These are phyloP conservation scores for Waltergamsia citrina DNA, from an alignment of 2,329 filamentous ascomycete species.

Conservation along the genomic window DNA sequence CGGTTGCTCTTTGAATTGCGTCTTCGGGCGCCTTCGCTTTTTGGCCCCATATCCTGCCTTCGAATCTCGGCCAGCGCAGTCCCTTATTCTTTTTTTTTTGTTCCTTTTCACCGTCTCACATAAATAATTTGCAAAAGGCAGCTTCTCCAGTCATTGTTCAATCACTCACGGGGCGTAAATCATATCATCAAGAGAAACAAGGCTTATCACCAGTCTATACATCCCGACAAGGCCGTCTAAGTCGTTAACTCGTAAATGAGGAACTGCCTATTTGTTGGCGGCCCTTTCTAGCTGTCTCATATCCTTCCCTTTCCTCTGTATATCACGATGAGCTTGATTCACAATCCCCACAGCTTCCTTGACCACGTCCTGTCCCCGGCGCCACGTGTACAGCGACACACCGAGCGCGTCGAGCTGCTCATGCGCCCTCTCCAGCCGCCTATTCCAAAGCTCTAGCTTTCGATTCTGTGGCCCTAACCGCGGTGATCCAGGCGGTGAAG, in stretches of 20 bases:
- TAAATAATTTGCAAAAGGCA: no score
- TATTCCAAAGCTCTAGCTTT: constrained; percentile 64
- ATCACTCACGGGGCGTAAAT: no score
- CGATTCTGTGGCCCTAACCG: constrained; percentile 42
- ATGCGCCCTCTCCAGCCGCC: constrained; percentile 57
- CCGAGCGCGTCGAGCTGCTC: constrained; percentile 51
- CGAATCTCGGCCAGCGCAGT: no score
- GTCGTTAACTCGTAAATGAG: no score
- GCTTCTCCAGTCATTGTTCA: no score
- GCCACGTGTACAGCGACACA: constrained; percentile 64
- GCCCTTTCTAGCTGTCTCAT: not conserved
- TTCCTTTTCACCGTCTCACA: no score
- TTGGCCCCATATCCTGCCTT: no score
- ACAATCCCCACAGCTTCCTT: constrained; percentile 58
- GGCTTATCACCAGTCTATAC: no score
- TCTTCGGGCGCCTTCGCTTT: not conserved
- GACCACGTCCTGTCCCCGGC: constrained; percentile 60
- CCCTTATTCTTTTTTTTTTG: no score
- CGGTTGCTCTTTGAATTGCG: no score
- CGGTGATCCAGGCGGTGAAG: constrained; percentile 12
- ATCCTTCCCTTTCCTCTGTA: constrained; percentile 17
- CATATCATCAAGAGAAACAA: no score
- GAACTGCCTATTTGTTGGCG: not conserved
- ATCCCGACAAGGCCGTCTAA: no score
- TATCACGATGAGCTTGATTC: constrained; percentile 37